Base-by-base conservation (phyloP, 2,329 filamentous ascomycete genomes). In the Penicillium psychrosexuale region DNA sequence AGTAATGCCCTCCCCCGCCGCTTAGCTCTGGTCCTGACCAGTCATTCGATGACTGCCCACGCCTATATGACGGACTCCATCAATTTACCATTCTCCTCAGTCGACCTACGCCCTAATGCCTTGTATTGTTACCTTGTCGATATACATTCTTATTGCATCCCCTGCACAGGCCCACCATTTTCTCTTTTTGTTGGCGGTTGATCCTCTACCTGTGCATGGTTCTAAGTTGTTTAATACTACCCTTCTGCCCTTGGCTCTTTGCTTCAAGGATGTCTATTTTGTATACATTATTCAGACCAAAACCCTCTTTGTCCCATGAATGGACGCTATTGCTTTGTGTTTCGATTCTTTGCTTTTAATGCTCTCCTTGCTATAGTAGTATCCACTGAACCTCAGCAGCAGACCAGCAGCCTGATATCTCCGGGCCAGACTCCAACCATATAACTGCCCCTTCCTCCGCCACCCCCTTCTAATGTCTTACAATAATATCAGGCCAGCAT, bases 1-100 rank as follows among this genome's bases (percentile, higher is more conserved):
- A 75, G 62, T 79, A 66, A 65, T 75, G 17, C 24, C 40, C 40
- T 56, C 47, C 42, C 34, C 24, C 27, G 31, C 55, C 39, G 43
- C 50, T 56, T 22, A 54, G 50, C 47, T 42, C 55, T 51, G 48
- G 53, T 54, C 28, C 54, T 42, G 43, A 46, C 40, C 52, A 42
- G 47, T 43, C 42, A 51, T 48, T 33, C 37, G 56, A 66, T 61
- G 56, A 66, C 57, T 44, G 50, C 56, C 66, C 55, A 69, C 62
- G 62, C 58, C 56, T 50, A 46, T 45, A 64, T 58, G 60, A 61
- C 33, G 57, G 60, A 51, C 53, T 47, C 24, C 47, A 49, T 51
- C 47, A 55, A 38, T 47, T 56, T 51, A 28, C 19, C 45, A 38
- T 56, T 50, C 38, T 53, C 31, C 44, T 49, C 58, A 43, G 47